These are phyloP conservation scores for Meira miltonrushii DNA, from an alignment of 1,284 basidiomycete genomes.

Conservation along the genomic window DNA sequence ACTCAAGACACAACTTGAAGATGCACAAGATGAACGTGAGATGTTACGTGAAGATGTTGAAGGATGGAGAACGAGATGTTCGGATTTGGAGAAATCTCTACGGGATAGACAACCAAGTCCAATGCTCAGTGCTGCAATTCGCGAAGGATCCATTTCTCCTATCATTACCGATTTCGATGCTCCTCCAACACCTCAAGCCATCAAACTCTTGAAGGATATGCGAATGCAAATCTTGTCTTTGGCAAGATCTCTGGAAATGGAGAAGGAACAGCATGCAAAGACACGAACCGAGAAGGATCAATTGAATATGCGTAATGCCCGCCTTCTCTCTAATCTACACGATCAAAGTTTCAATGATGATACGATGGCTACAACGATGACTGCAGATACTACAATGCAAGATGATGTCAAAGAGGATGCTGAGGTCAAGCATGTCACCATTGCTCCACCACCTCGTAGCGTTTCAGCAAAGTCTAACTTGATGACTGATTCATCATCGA, in stretches of 20 bases:
- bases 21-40: constrained; percentile 44
- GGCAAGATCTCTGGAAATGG: constrained; percentile 1
- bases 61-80: constrained; percentile 46
- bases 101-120: constrained; percentile 22
- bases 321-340: constrained; percentile 48
- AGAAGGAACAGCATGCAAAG: constrained; percentile 12
- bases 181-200: constrained; percentile 16
- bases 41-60: constrained; percentile 46
- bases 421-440: constrained; percentile 19
- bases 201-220: background rate
- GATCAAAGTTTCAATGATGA: constrained; percentile 47
- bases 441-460: background rate
- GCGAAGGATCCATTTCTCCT: constrained; percentile 12
- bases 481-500: background rate
- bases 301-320: constrained; percentile 29
- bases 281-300: constrained; percentile 21
- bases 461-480: background rate
- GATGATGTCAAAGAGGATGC: constrained; percentile 30
- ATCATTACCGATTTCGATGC: constrained; percentile 17
- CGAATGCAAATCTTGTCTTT: background rate
- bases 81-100: constrained; percentile 40
- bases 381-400: constrained; percentile 47
- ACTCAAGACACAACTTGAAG: constrained; percentile 28
- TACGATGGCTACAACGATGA: constrained; percentile 37
- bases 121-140: constrained; percentile 29